Percentiles rank a stretch among this genome's conserved stretches.
Conservation (phyloP, 257 asterid genomes). For the Fraxinus quadrangulata region DNA sequence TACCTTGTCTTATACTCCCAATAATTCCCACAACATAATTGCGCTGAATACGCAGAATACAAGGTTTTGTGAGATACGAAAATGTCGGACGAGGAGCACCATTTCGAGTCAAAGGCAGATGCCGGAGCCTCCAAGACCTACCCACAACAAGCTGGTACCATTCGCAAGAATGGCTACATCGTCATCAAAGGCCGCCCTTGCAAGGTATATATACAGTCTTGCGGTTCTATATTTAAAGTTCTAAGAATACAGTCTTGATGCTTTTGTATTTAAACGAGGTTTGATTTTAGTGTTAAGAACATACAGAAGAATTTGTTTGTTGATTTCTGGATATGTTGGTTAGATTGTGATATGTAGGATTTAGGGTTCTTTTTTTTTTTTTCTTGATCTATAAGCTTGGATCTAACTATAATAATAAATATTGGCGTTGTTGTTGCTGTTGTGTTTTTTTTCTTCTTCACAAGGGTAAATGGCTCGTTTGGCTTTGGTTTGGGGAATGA, state of each 20-base stretch:
- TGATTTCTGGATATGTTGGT: conserved; percentile 20
- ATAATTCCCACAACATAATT: neutral
- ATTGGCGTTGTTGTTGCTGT: no score
- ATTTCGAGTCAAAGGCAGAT: conserved; percentile 50
- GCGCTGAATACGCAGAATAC: neutral
- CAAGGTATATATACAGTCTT: conserved; percentile 32
- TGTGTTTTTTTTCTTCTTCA: neutral
- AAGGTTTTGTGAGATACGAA: neutral
- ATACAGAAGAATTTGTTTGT: neutral
- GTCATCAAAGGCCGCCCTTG: conserved; percentile 48
- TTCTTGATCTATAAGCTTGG: neutral
- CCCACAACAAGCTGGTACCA: conserved; percentile 55
- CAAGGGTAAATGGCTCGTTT: neutral
- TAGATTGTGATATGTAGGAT: neutral
- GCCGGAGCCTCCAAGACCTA: conserved; percentile 51
- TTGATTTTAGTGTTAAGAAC: no score
- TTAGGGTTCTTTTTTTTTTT: neutral
- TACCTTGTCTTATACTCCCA: no score
- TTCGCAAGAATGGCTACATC: conserved; percentile 48
- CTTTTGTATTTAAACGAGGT: no score
- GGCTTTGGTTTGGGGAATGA: neutral
- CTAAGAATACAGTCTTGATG: no score
- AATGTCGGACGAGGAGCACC: conserved; percentile 58
- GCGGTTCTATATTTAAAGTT: neutral
- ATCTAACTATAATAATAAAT: neutral